phyloP scores from a whole-genome alignment of 192 early-diverging fungal species.

The Mortierella claussenii region DNA sequence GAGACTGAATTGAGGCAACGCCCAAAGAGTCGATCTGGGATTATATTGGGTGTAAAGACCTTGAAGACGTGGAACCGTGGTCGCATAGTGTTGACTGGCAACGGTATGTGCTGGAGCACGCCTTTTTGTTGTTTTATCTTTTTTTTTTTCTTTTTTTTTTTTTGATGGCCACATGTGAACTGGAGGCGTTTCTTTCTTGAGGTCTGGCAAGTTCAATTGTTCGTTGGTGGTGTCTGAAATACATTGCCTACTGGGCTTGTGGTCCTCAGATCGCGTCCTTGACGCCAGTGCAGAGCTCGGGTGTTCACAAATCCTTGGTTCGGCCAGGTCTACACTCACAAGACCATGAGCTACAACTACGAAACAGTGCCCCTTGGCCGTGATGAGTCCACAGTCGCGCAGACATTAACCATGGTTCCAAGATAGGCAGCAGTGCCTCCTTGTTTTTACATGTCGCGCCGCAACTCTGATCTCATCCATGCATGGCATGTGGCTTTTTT shows the following conservation, averaged over 20 bases:
- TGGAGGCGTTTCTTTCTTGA: neutral
- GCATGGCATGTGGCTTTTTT: neutral
- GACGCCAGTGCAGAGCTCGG: neutral
- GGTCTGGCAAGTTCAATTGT: neutral
- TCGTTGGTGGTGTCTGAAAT: neutral
- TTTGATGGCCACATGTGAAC: no score
- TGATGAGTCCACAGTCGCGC: no score
- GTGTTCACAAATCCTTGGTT: neutral
- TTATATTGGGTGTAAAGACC: no score
- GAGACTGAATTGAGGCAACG: neutral
- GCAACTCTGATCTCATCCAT: neutral
- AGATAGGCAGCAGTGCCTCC: no score
- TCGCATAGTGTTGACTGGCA: no score
- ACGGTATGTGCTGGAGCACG: no score
- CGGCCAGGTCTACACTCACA: neutral
- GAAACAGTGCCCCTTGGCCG: no score
- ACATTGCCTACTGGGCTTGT: neutral
- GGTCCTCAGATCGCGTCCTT: neutral
- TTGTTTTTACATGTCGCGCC: neutral
- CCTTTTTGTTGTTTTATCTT: no score
- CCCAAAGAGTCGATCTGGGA: neutral
- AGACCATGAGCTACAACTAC: neutral
- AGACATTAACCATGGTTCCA: no score
- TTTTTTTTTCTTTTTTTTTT: neutral
- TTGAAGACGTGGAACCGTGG: no score